phyloP scores from a whole-genome alignment of 257 asterid genomes.

The Lycium barbarum region DNA sequence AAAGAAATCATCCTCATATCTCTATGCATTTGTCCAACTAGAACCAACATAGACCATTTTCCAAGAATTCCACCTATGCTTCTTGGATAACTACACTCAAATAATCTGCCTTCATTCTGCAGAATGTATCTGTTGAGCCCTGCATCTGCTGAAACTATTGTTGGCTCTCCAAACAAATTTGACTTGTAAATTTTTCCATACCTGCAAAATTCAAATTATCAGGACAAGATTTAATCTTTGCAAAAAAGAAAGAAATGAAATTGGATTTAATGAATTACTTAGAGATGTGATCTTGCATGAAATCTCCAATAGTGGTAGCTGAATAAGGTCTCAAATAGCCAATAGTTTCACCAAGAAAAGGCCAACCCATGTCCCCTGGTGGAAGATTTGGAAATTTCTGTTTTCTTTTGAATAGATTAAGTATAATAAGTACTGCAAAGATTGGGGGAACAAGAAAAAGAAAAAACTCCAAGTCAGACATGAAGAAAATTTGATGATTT shows the following conservation, averaged over 20 bases:
- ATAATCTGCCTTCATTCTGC: conserved; percentile 71
- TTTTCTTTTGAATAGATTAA: conserved; percentile 46
- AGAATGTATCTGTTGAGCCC: conserved; percentile 76
- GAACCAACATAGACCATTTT: conserved; percentile 92
- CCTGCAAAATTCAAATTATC: conserved; percentile 43
- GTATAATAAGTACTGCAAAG: conserved; percentile 44
- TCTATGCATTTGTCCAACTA: conserved; percentile 94
- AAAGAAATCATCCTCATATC: conserved; percentile 85
- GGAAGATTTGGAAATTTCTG: conserved; percentile 66
- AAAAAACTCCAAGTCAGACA: conserved; percentile 61
- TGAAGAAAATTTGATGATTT: conserved; percentile 16
- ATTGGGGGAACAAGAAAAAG: conserved; percentile 52
- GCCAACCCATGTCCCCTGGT: conserved; percentile 97
- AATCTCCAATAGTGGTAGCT: conserved; percentile 72
- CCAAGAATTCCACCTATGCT: conserved; percentile 97
- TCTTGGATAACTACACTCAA: conserved; percentile 89
- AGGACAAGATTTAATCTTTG: not conserved
- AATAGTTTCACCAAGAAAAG: conserved; percentile 86
- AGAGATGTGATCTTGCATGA: conserved; percentile 90
- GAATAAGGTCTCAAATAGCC: conserved; percentile 77
- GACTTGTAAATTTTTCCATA: conserved; percentile 88
- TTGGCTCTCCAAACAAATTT: conserved; percentile 78
- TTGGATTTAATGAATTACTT: conserved; percentile 41
- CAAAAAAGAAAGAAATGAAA: not conserved
- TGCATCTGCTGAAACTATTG: conserved; percentile 87